phyloP scores from a whole-genome alignment of 2,329 filamentous ascomycete species.

The Chalaropsis thielavioides region DNA sequence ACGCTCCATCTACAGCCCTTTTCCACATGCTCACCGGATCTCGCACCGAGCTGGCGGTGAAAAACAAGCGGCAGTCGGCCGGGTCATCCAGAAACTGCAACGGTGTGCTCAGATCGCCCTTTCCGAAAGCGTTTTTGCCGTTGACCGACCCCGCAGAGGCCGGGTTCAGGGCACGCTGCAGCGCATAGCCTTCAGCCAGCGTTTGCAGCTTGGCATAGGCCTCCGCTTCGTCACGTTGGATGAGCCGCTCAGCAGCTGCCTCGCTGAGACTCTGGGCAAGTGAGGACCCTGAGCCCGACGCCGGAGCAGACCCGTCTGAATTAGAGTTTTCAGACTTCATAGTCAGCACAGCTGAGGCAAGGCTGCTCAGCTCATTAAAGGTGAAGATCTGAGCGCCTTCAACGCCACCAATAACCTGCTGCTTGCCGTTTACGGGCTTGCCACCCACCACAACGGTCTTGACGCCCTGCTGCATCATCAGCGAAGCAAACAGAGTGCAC shows the following conservation, averaged over 20 bases:
- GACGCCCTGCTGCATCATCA: constrained; percentile 30
- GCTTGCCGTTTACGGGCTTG: constrained; percentile 36
- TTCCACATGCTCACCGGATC: constrained; percentile 40
- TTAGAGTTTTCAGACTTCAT: constrained; percentile 19
- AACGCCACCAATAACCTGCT: constrained; percentile 52
- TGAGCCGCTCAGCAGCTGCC: background rate
- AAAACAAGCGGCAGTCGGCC: constrained; percentile 47
- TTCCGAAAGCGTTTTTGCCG: constrained; percentile 20
- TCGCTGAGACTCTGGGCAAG: background rate
- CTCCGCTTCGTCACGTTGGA: constrained; percentile 11
- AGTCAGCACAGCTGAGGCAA: constrained; percentile 22
- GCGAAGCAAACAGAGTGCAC: constrained; percentile 26
- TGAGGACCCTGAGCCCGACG: background rate
- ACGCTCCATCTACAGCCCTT: constrained; percentile 28
- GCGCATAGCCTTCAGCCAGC: constrained; percentile 25
- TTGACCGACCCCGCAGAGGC: constrained; percentile 21
- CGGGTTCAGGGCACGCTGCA: constrained; percentile 22
- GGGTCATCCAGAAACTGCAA: constrained; percentile 47
- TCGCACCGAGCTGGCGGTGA: constrained; percentile 37
- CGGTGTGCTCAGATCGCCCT: constrained; percentile 24
- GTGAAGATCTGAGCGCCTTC: constrained; percentile 25
- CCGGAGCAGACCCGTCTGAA: background rate
- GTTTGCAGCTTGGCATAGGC: constrained; percentile 22
- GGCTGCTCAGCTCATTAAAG: constrained; percentile 22
- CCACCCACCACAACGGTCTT: constrained; percentile 42